Percentiles rank a stretch among this genome's conserved stretches.
These are phyloP conservation scores for Starmerella ratchasimensis DNA, from an alignment of 805 yeast genomes.

Conservation along the genomic window DNA sequence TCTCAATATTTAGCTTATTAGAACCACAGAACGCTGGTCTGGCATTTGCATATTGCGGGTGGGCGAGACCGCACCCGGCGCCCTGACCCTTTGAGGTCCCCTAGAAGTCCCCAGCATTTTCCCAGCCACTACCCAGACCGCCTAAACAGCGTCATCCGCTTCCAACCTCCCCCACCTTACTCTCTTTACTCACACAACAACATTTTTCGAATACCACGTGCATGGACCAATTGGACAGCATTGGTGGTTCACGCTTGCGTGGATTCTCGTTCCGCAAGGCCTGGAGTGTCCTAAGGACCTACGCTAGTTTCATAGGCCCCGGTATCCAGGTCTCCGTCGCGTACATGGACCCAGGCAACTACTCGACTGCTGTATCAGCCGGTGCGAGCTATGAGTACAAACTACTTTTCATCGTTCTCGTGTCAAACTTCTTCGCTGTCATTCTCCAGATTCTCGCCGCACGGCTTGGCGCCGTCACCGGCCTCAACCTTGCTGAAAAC, in stretches of 20 bases:
- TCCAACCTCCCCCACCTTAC: background rate
- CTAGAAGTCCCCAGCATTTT: too few relatives aligned
- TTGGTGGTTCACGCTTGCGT: background rate
- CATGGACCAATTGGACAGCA: background rate
- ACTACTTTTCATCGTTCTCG: slow-evolving; percentile 53
- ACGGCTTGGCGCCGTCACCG: slow-evolving; percentile 79
- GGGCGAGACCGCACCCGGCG: too few relatives aligned
- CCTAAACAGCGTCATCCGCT: too few relatives aligned
- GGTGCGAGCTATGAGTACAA: slow-evolving; percentile 71
- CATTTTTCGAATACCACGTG: too few relatives aligned
- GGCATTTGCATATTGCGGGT: too few relatives aligned
- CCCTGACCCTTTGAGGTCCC: too few relatives aligned
- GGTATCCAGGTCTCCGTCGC: slow-evolving; percentile 82
- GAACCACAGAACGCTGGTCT: too few relatives aligned
- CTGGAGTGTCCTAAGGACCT: slow-evolving; percentile 21
- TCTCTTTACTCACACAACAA: background rate
- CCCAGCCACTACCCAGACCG: too few relatives aligned
- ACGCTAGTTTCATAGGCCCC: slow-evolving; percentile 65
- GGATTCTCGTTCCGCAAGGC: slow-evolving; percentile 3
- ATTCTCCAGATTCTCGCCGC: slow-evolving; percentile 71
- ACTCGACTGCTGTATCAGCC: slow-evolving; percentile 76
- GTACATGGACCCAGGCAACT: slow-evolving; percentile 90
- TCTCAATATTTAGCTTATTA: too few relatives aligned
- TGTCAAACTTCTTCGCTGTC: slow-evolving; percentile 76
- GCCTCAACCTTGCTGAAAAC: slow-evolving; percentile 73